Conservation (phyloP, 192 early-diverging fungal genomes). For the Cladochytrium replicatum region DNA sequence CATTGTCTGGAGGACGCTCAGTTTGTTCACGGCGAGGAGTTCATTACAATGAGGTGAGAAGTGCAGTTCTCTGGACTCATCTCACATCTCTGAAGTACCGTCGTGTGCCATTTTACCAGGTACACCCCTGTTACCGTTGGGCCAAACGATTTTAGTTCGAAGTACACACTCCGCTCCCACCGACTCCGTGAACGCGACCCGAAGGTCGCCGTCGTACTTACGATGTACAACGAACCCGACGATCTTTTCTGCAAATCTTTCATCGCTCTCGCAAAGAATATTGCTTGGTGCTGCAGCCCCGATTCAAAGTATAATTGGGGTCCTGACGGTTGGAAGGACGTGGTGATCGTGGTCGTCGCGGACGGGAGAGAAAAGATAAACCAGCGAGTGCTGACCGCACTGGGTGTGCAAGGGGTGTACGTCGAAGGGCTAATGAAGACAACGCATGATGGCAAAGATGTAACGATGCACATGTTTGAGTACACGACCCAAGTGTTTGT, state of each 20-base stretch:
- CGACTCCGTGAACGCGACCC: conserved; percentile 43
- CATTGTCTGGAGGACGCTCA: conserved; percentile 23
- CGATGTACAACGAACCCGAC: conserved; percentile 77
- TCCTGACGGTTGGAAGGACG: conserved; percentile 36
- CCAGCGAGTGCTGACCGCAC: conserved; percentile 38
- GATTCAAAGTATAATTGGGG: conserved; percentile 68
- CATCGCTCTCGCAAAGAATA: conserved; percentile 80
- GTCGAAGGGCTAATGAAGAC: conserved; percentile 35
- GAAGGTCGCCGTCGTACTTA: conserved; percentile 61
- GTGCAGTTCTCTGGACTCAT: neutral
- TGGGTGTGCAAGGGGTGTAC: conserved; percentile 55
- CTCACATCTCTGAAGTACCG: neutral
- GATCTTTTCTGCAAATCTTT: conserved; percentile 77
- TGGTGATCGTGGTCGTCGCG: conserved; percentile 37
- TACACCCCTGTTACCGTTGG: conserved; percentile 67
- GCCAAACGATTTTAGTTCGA: conserved; percentile 49
- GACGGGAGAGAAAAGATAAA: conserved; percentile 52
- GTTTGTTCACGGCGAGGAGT: conserved; percentile 47
- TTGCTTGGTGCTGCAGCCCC: conserved; percentile 61
- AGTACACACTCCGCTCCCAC: conserved; percentile 54
- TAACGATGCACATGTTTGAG: conserved; percentile 46
- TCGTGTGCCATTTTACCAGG: neutral
- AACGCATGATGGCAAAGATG: conserved; percentile 29
- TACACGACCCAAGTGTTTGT: conserved; percentile 35
- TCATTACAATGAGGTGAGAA: conserved; percentile 49